A percentile compares a stretch with the other conserved stretches of the same genome.
Evolutionary conservation across 768 basidiomycete genomes (phyloP).

Genomic region (Pleurotus tuber-regium): DNA sequence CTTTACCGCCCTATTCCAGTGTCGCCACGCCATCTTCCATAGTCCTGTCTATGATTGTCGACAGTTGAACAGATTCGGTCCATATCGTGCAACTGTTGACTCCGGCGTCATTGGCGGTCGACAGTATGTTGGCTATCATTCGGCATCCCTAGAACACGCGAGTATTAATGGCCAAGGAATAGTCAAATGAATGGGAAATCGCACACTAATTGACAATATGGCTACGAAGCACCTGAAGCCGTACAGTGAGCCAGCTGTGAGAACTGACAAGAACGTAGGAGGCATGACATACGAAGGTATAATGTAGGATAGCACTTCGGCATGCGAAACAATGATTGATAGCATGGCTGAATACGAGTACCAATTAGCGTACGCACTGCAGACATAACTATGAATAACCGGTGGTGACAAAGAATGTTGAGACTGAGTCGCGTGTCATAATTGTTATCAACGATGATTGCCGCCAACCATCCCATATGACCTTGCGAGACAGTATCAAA

Average conservation of each 20-base stretch:
- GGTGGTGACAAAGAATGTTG: not conserved
- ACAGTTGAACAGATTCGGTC: too few relatives aligned
- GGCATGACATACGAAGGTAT: not conserved
- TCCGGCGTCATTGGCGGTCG: not conserved
- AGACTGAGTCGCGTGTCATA: not conserved
- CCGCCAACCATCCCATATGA: not conserved
- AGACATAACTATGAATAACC: not conserved
- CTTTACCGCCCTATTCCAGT: too few relatives aligned
- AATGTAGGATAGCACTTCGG: not conserved
- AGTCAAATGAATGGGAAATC: not conserved
- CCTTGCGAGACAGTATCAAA: not conserved
- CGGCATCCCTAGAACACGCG: conserved; percentile 3
- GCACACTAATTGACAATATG: not conserved
- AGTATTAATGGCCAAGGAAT: not conserved
- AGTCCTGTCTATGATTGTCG: too few relatives aligned
- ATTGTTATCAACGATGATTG: not conserved
- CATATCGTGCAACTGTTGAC: not conserved
- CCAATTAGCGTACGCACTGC: not conserved
- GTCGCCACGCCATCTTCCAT: too few relatives aligned
- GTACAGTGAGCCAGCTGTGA: not conserved
- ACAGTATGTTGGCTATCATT: conserved; percentile 3
- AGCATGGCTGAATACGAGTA: not conserved
- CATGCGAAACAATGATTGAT: not conserved
- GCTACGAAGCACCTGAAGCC: not conserved
- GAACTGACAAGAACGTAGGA: not conserved